Percentiles rank a stretch among this genome's conserved stretches.
Conservation (phyloP, 2,329 filamentous ascomycete species). For the Bipolaris bicolor region DNA sequence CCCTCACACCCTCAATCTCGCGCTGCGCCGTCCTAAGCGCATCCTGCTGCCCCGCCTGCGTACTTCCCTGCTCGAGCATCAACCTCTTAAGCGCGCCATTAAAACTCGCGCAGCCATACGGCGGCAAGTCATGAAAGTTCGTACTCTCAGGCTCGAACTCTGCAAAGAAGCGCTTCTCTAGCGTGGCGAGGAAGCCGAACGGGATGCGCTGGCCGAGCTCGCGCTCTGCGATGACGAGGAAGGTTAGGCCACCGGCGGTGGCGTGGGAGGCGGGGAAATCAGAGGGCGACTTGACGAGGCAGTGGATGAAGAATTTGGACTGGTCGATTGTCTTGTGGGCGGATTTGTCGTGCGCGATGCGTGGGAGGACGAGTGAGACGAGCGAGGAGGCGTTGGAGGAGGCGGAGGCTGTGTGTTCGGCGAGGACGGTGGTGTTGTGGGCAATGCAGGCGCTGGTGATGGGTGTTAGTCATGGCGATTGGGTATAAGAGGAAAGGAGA, state of each 20-base stretch:
- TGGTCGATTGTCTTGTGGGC: slow-evolving; percentile 96
- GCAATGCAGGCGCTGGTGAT: slow-evolving; percentile 82
- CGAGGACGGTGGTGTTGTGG: slow-evolving; percentile 88
- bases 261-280: slow-evolving; percentile 60
- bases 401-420: slow-evolving; percentile 88
- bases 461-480: slow-evolving; percentile 18
- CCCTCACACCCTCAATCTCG: slow-evolving; percentile 90
- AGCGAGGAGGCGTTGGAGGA: slow-evolving; percentile 83
- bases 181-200: slow-evolving; percentile 89
- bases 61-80: slow-evolving; percentile 85
- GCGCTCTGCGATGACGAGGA: slow-evolving; percentile 84
- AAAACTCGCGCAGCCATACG: slow-evolving; percentile 89
- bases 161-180: slow-evolving; percentile 83
- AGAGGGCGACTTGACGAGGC: slow-evolving; percentile 83
- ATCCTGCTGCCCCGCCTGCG: slow-evolving; percentile 72
- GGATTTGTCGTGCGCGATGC: slow-evolving; percentile 79
- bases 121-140: slow-evolving; percentile 77
- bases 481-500: not conserved
- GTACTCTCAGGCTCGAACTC: slow-evolving; percentile 70
- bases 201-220: slow-evolving; percentile 84
- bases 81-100: slow-evolving; percentile 77
- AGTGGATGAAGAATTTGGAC: slow-evolving; percentile 91
- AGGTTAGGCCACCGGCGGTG: slow-evolving; percentile 82
- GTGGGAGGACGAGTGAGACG: slow-evolving; percentile 91
- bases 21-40: slow-evolving; percentile 81